Base-by-base conservation (phyloP, 169 alveolate genomes). In the Plasmodium adleri region DNA sequence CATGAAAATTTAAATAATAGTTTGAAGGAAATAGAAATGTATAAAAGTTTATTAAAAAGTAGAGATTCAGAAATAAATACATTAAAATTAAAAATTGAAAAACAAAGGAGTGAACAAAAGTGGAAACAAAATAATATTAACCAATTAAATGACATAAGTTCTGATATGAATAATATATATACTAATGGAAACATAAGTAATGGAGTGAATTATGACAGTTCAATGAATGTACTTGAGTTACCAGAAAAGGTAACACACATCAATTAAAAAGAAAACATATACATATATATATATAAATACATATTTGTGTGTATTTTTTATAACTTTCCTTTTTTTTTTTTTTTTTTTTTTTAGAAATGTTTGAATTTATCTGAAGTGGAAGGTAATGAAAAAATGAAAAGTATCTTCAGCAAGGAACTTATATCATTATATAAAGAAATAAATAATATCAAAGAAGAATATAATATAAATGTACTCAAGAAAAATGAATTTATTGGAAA, bases 381-480 rank as follows among this genome's bases (percentile, higher is more conserved):
- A 47, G 49, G 22, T 1, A 72, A 80, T 15, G 68, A 52, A 26
- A 68, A 39, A 47, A 56, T 43, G n/a, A 80, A 67, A 54, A 80
- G 26, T 67, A 60, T 80, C 22, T 54, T 80, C 2, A 80, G 78
- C 24, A 80, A 62, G 9, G 90, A 80, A 32, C 24, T 80, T n/a
- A 32, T 80, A 56, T 17, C 75, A 15, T 15, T 80, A 67, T 80
- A 80, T 47, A 80, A 62, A 49, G 90, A 80, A 54, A 80, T 80
- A 80, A 80, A 72, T 50, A 80, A 52, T 43, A 80, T 80, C 52
- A 80, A 67, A 58, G 83, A 80, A 47, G 90, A 80, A 26, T 80
- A 80, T 17, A 80, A 68, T 62, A 67, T 10, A 39, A 67, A 60
- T 17, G 75, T 80, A 39, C 90, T 80, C 32, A 80, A 80, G 58